Base-by-base conservation (phyloP, 176 grass and related monocot genomes). In the Zizania latifolia region DNA sequence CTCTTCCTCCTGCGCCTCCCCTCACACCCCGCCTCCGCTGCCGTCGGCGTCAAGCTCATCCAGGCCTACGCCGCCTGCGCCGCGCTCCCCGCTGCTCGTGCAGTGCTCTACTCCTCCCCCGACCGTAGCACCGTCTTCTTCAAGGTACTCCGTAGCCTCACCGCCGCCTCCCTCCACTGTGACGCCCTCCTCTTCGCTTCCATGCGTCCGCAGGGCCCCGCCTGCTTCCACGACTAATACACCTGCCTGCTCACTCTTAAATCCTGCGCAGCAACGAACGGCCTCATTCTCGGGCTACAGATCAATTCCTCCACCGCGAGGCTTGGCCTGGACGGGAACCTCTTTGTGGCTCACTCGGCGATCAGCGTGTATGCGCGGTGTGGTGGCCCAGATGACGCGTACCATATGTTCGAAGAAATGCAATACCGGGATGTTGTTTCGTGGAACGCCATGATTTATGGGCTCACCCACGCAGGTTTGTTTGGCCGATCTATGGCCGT, bases 361-460 rank as follows among this genome's bases (percentile, higher is more conserved):
- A 85, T 96, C 76, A 84, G 33, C 62, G 74, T 96, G 86, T 96
- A 92, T 55, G 62, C 77, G 1, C 72, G 81, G 22, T 96, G 89
- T 16, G 78, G 86, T 43, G 9, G 45, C n/a, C 66, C 72, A 0
- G 44, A 60, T 2, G 78, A 90, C 38, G 89, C 89, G 3, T 87
- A 87, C 41, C 68, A 30, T 12, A 19, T 92, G 77, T 92, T 96
- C 56, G 84, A 65, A 2, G 81, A 73, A 92, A 89, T 96, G 89
- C 76, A n/a, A 30, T 55, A 62, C 58, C 41, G 75, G 60, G 89
- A 96, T 30, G 69, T 92, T n/a, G 81, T 96, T 22, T 87, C 89
- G 7, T 96, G 89, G 93, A 96, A 92, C 53, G 72, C 81, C n/a
- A 92, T 96, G 77, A 92, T 92, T 71, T 80, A 83, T 3, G 89